A percentile compares a stretch with the other conserved stretches of the same genome.
Evolutionary conservation across 2,329 filamentous ascomycete species (phyloP).

Genomic region (Epichloe coenophiala): DNA sequence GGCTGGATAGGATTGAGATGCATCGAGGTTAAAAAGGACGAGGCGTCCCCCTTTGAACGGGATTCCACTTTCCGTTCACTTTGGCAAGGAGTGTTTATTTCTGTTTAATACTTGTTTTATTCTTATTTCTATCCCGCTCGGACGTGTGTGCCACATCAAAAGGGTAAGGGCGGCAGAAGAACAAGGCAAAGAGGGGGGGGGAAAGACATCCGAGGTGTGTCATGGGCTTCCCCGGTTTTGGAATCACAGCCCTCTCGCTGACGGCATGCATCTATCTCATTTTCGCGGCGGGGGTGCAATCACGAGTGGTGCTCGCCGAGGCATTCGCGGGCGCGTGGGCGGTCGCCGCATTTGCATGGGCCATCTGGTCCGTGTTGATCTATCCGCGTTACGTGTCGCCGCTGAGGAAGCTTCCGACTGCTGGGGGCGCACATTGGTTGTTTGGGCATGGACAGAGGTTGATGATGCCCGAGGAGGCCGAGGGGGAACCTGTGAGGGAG

Average conservation of each 20-base stretch:
- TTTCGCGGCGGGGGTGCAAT: slow-evolving; percentile 13
- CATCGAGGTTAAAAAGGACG: not conserved
- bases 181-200: not conserved
- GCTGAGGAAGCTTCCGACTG: slow-evolving; percentile 33
- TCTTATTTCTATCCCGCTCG: not conserved
- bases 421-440: slow-evolving; percentile 28
- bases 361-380: slow-evolving; percentile 29
- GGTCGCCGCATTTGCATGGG: slow-evolving; percentile 21
- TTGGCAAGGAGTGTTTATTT: no score
- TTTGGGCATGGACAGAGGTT: slow-evolving; percentile 35
- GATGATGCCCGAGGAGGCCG: slow-evolving; percentile 25
- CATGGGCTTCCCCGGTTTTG: slow-evolving; percentile 1
- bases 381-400: slow-evolving; percentile 38
- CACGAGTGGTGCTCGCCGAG: slow-evolving; percentile 17
- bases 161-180: not conserved
- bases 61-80: not conserved
- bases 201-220: not conserved
- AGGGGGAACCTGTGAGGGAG: slow-evolving; percentile 30
- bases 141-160: not conserved
- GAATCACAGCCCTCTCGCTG: slow-evolving; percentile 14
- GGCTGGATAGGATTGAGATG: no score
- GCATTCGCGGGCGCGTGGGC: slow-evolving; percentile 24
- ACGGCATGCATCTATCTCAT: slow-evolving; percentile 10
- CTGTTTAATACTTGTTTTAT: not conserved
- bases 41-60: not conserved